Base-by-base conservation (phyloP, 108 stramenopile species). In the Poteriospumella lacustris region DNA sequence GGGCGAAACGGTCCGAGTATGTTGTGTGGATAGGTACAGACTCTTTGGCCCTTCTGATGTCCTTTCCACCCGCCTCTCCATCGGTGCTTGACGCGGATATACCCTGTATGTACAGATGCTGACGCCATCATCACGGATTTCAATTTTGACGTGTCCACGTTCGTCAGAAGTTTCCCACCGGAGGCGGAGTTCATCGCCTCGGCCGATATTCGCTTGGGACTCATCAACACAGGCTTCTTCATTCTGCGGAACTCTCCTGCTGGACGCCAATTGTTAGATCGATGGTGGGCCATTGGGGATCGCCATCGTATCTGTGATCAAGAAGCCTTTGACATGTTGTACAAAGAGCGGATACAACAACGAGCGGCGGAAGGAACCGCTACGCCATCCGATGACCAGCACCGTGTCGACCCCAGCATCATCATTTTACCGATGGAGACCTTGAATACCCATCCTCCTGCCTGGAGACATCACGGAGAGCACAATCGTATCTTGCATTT, bases 311-410 rank as follows among this genome's bases (percentile, higher is more conserved):
- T 64, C 5, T 64, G 60, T 64, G 60, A 64, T 24, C 60, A 64
- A 64, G 60, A 64, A 3, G 60, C 60, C 29, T 64, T 64, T 33
- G 60, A 64, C 60, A 9, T 64, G 31, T 24, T 64, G 3, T 64
- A 64, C 36, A 5, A 5, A 34, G n/a, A n/a, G n/a, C n/a, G n/a
- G n/a, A n/a, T n/a, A n/a, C n/a, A n/a, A n/a, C 15, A 64, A 64
- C 24, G 60, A 24, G 36, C 31, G 12, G 24, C 15, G 24, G 60
- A 64, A 64, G 52, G 52, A 24, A n/a, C n/a, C n/a, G n/a, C n/a
- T n/a, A n/a, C n/a, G n/a, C n/a, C n/a, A n/a, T n/a, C n/a, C n/a
- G n/a, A n/a, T n/a, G 60, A 64, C 5, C 5, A 64, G 31, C 28
- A 33, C 3, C 3, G 36, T 3, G 31, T 64, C 36, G 9, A 31